Evolutionary conservation across 345 rosid genomes (phyloP), one percentile per base, ranked within the genome.

Genomic region (Populus davidiana): DNA sequence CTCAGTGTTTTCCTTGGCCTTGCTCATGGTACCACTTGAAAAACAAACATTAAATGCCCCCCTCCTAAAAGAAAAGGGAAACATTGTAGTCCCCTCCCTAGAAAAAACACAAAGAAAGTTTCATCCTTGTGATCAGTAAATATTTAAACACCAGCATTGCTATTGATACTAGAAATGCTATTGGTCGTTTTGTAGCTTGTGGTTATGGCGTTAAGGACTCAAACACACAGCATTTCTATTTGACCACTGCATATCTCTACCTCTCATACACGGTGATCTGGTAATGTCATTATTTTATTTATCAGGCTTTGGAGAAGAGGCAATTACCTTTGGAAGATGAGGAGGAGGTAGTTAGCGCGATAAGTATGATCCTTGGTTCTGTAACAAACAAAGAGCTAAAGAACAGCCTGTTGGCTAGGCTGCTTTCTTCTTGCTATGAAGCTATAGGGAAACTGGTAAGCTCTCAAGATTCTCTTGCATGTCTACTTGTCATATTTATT

Each of bases 351-450:
- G 87, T 90, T 70, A 85, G 88, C 67, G 98, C 98, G 23, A 88
- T 93, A 76, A 91, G 87, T 83, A 80, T 85, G 78, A 85, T 92
- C 81, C 89, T 93, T 79, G 89, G 91, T 49, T 86, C 93, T 69
- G 79, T 93, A 77, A 71, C 89, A 54, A 89, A 88, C 80, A 88
- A 86, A 78, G 99, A 95, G 85, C 86, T 92, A 66, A 90, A 91
- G 86, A 90, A 86, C 83, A 93, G 87, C 78, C 86, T 93, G 79
- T 85, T 93, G 79, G 89, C 88, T 64, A 91, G 89, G 83, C 82
- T 93, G 85, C 98, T 95, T 72, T 90, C 99, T 49, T 83, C 97
- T 74, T 90, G 98, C 83, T 92, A 89, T 86, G 98, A 87, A 79
- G 91, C 94, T 75, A 86, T 95, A 59, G 86, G 90, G 43, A 92